Conservation (phyloP, 495 filamentous ascomycete species). For the Apodospora peruviana region DNA sequence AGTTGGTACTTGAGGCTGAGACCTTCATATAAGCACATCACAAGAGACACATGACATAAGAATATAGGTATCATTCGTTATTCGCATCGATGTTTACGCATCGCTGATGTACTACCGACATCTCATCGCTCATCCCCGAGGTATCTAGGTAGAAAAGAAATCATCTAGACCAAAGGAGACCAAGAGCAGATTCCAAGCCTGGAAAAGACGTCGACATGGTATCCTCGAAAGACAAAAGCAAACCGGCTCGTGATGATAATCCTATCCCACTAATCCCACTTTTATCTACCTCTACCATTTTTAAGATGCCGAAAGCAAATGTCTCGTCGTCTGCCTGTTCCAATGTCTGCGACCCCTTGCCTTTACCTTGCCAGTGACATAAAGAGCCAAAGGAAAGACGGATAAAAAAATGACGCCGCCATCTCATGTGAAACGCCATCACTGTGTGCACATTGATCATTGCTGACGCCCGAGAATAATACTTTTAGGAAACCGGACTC, state of each 20-base stretch:
- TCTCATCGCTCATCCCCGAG: too few species aligned
- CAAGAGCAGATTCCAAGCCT: too few species aligned
- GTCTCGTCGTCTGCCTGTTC: not conserved
- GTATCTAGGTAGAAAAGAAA: too few species aligned
- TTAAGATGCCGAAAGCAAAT: not conserved
- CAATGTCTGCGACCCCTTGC: not conserved
- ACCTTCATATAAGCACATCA: too few species aligned
- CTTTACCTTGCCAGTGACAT: not conserved
- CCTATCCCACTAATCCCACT: not conserved
- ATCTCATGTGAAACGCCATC: too few species aligned
- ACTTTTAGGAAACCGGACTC: not conserved
- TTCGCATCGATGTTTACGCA: too few species aligned
- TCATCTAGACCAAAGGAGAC: too few species aligned
- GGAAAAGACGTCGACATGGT: too few species aligned
- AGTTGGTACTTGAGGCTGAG: too few species aligned
- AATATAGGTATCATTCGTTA: too few species aligned
- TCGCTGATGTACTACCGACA: too few species aligned
- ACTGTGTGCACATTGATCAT: not conserved
- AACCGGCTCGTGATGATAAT: not conserved
- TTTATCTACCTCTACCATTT: conserved; percentile 22
- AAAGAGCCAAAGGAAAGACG: not conserved
- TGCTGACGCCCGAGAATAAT: not conserved
- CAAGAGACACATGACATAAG: too few species aligned
- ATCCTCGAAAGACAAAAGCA: conserved; percentile 20
- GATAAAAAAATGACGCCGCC: not conserved